Base-by-base conservation (phyloP, 192 early-diverging fungal genomes). In the Tieghemiomyces parasiticus region DNA sequence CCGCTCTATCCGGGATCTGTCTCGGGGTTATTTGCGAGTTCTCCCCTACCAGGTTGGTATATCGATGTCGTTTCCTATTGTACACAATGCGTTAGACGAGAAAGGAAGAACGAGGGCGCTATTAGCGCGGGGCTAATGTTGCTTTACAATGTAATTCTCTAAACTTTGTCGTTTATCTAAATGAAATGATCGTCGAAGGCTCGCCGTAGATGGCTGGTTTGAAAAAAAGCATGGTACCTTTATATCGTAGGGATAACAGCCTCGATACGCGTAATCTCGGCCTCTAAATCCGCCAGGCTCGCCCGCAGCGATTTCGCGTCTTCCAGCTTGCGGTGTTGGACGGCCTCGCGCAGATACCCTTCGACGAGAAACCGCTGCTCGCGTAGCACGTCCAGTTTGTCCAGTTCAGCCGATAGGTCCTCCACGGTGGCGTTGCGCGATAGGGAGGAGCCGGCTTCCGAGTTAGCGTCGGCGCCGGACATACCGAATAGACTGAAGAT, bases 361-460 rank as follows among this genome's bases (percentile, higher is more conserved):
- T 82, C 67, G 0, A 89, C 83, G 0, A 74, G 66, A 26, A 65
- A 69, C 10, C 80, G 67, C 64, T 89, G 87, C 63, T 89, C 87
- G 34, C 79, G 76, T 58, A 84, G 74, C 14, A 84, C 76, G 9
- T 74, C 69, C n/a, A 87, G 59, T 25, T 58, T 61, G 31, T 73
- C 58, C 51, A 70, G 66, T 49, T 72, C 71, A n/a, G 63, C 29
- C 19, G 20, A 14, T 16, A 29, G 54, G 19, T 56, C 54, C 13
- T 20, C 54, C 31, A n/a, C 34, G 31, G 54, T 34, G 2, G 24
- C 29, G 12, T 34, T 8, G 9, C 16, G 16, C 4, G 16, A 16
- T 10, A 14, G 13, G 19, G 30, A 20, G 54, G 30, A 20, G 34
- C 20, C 29, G 54, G 16, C 32, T 2, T 30, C 16, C 14, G 54